Conservation (phyloP, 2,329 filamentous ascomycete genomes). For the Pseudogymnoascus sp. region DNA sequence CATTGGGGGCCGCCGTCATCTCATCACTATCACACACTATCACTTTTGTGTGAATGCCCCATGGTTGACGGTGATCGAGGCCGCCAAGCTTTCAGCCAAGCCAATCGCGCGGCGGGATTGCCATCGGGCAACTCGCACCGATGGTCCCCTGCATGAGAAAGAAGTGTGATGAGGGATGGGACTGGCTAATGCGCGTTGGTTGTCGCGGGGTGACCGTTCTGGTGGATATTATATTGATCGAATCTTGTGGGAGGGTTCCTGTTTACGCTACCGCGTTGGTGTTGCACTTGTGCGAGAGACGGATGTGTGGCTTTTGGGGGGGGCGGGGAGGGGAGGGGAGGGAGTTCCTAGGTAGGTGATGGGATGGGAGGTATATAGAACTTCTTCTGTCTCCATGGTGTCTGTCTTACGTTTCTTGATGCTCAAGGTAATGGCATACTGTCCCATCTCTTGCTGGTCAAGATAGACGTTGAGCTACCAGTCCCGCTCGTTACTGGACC, state of each 20-base stretch:
- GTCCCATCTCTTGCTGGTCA: conserved; percentile 10
- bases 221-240: conserved; percentile 2
- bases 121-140: not conserved
- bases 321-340: not conserved
- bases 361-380: conserved; percentile 7
- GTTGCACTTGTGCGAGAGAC: not conserved
- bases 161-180: not conserved
- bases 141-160: conserved; percentile 4
- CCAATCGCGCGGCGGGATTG: not conserved
- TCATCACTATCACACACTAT: not conserved
- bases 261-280: not conserved
- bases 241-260: not conserved
- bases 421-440: not conserved
- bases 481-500: not conserved
- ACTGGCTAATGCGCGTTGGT: not conserved
- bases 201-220: not conserved
- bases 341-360: not conserved
- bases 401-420: not conserved
- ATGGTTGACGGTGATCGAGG: not conserved
- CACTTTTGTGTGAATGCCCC: not conserved
- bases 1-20: not conserved
- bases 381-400: not conserved
- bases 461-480: conserved; percentile 3
- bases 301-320: not conserved
- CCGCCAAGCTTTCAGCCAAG: conserved; percentile 1